A percentile compares a stretch with the other conserved stretches of the same genome.
Conservation (phyloP, 805 yeast genomes). For the Gaillardinia entomophila region DNA sequence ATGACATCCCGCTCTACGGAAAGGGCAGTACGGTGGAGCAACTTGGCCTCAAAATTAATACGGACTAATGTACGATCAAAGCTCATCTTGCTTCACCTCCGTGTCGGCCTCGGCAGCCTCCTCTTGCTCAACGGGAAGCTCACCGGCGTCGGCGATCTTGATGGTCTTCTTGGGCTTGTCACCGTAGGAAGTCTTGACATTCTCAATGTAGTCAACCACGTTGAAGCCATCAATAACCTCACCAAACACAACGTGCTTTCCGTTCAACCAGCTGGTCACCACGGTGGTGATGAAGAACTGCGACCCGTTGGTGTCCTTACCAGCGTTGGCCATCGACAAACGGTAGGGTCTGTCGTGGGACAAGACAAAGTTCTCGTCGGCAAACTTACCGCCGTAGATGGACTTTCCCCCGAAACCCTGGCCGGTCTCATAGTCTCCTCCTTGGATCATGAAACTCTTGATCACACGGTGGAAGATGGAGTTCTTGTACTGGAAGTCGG, state of each 20-base stretch:
- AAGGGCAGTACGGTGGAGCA: slow-evolving; percentile 34
- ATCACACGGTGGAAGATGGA: slow-evolving; percentile 72
- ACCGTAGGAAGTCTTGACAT: slow-evolving; percentile 59
- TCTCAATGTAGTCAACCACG: slow-evolving; percentile 69
- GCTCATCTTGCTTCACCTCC: slow-evolving; percentile 23
- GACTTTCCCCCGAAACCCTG: slow-evolving; percentile 79
- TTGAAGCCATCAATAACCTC: slow-evolving; percentile 88
- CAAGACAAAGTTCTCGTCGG: slow-evolving; percentile 70
- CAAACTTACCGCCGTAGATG: slow-evolving; percentile 66
- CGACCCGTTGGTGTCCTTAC: slow-evolving; percentile 78
- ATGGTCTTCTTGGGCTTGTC: slow-evolving; percentile 70
- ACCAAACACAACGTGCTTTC: slow-evolving; percentile 94
- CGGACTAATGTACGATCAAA: slow-evolving; percentile 8
- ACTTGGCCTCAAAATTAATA: slow-evolving; percentile 25
- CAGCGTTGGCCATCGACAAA: slow-evolving; percentile 78
- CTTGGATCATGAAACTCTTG: slow-evolving; percentile 73
- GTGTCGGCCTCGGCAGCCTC: slow-evolving; percentile 3
- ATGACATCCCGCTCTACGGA: slow-evolving; percentile 35
- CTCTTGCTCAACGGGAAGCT: slow-evolving; percentile 36
- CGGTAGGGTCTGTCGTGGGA: slow-evolving; percentile 67
- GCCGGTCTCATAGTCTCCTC: slow-evolving; percentile 76
- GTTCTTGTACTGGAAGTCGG: slow-evolving; percentile 55
- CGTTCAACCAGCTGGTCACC: slow-evolving; percentile 86
- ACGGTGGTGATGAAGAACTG: slow-evolving; percentile 95
- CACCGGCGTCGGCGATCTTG: slow-evolving; percentile 67